A percentile compares a stretch with the other conserved stretches of the same genome.
Evolutionary conservation across 169 alveolate genomes (phyloP).

Genomic region (Plasmodium chabaudi): DNA sequence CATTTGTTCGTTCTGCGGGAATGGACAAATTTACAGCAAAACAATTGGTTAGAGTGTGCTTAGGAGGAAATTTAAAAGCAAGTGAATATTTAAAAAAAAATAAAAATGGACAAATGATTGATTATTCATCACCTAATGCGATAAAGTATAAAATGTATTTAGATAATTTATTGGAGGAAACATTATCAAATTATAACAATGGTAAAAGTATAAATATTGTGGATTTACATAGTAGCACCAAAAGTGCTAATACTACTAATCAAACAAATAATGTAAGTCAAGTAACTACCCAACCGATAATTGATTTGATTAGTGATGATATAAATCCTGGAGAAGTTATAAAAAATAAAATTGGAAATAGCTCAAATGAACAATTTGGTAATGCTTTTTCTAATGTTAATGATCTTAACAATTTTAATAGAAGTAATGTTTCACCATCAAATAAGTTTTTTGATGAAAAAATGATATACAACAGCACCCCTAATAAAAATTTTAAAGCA

Average conservation of each 20-base stretch:
- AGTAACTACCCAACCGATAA: constrained; percentile 3
- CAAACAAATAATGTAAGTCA: neutral
- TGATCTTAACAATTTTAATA: neutral
- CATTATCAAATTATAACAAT: constrained; percentile 44
- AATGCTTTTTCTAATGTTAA: constrained; percentile 3
- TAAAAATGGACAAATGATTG: constrained; percentile 28
- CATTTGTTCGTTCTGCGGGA: constrained; percentile 94
- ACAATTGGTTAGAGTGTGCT: constrained; percentile 86
- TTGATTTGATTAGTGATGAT: constrained; percentile 60
- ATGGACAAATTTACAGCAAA: constrained; percentile 92
- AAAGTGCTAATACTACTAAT: constrained; percentile 4
- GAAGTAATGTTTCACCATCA: constrained; percentile 11
- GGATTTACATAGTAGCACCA: neutral
- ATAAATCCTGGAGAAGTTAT: constrained; percentile 7
- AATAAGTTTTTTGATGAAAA: constrained; percentile 57
- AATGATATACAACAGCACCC: constrained; percentile 17
- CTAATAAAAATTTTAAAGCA: constrained; percentile 72
- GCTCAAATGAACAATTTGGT: constrained; percentile 1
- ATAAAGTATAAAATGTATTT: constrained; percentile 69
- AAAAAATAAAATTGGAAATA: neutral
- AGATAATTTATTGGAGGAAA: constrained; percentile 65
- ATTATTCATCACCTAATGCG: constrained; percentile 54
- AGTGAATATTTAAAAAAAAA: constrained; percentile 66
- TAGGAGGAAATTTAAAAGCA: constrained; percentile 84
- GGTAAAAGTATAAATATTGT: neutral